These are phyloP conservation scores for Dactylellina drechsleri DNA, from an alignment of 2,329 filamentous ascomycete species.

Conservation along the genomic window DNA sequence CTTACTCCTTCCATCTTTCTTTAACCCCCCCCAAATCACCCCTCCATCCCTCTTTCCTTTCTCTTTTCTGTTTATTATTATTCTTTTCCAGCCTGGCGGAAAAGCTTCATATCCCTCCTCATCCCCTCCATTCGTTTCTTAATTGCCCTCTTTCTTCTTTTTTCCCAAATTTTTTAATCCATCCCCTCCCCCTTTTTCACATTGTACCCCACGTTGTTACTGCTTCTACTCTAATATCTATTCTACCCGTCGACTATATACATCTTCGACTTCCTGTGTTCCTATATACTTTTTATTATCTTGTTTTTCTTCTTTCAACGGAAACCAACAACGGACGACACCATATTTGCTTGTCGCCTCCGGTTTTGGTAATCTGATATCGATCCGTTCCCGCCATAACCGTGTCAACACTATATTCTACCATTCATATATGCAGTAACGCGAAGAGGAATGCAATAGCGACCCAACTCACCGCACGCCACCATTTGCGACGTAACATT, in stretches of 20 bases:
- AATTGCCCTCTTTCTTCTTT: slow-evolving; percentile 51
- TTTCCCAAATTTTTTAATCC: slow-evolving; percentile 56
- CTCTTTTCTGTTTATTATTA: slow-evolving; percentile 59
- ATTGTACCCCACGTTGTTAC: slow-evolving; percentile 60
- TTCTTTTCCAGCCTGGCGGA: slow-evolving; percentile 57
- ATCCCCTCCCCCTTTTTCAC: slow-evolving; percentile 59
- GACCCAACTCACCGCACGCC: slow-evolving; percentile 34
- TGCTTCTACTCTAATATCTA: slow-evolving; percentile 57
- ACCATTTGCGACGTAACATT: slow-evolving; percentile 33
- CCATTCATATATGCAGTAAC: slow-evolving; percentile 57
- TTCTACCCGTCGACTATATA: slow-evolving; percentile 56
- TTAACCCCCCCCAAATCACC: slow-evolving; percentile 59
- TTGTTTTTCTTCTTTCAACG: too few relatives aligned
- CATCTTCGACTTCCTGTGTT: slow-evolving; percentile 16
- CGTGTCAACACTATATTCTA: slow-evolving; percentile 60
- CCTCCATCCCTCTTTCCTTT: slow-evolving; percentile 59
- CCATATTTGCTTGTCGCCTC: slow-evolving; percentile 50
- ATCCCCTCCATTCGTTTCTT: slow-evolving; percentile 57
- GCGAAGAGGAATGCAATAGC: slow-evolving; percentile 55
- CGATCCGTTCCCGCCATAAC: slow-evolving; percentile 54
- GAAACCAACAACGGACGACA: slow-evolving; percentile 25
- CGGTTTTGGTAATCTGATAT: slow-evolving; percentile 34
- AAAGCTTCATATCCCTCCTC: slow-evolving; percentile 57
- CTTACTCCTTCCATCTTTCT: slow-evolving; percentile 58
- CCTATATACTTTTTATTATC: too few relatives aligned